These are phyloP conservation scores for Kwoniella shivajii DNA, from an alignment of 1,284 basidiomycete genomes.

Conservation along the genomic window DNA sequence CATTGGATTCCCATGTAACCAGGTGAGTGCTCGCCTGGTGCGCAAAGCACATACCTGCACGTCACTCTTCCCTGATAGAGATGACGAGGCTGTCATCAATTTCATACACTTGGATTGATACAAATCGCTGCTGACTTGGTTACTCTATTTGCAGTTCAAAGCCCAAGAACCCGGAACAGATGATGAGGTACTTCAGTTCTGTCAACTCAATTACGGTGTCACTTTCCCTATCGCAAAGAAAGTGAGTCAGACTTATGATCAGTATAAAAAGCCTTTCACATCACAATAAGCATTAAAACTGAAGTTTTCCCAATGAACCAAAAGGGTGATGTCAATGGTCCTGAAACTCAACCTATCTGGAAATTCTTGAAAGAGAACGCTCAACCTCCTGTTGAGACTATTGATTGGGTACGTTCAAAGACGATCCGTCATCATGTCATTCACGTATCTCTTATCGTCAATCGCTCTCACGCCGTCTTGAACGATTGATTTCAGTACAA, in stretches of 20 bases:
- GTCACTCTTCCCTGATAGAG: no score
- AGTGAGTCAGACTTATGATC: no score
- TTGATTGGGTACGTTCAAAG: slow-evolving; percentile 50
- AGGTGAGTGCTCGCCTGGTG: slow-evolving; percentile 63
- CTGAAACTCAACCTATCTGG: slow-evolving; percentile 57
- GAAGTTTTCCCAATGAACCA: no score
- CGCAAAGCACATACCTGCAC: no score
- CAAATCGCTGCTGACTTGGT: background rate
- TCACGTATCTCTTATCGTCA: background rate
- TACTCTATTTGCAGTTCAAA: slow-evolving; percentile 40
- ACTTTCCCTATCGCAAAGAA: slow-evolving; percentile 83
- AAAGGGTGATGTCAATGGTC: slow-evolving; percentile 57
- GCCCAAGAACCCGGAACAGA: slow-evolving; percentile 77
- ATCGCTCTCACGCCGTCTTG: background rate
- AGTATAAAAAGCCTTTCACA: no score
- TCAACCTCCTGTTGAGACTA: slow-evolving; percentile 47
- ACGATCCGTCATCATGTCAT: no score
- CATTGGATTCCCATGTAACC: slow-evolving; percentile 90
- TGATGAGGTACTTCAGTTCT: slow-evolving; percentile 62
- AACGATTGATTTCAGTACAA: background rate
- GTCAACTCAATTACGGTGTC: slow-evolving; percentile 74
- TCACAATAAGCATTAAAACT: no score
- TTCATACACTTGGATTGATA: background rate
- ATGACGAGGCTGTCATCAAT: no score
- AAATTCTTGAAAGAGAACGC: slow-evolving; percentile 55